Evolutionary conservation across 768 basidiomycete species (phyloP), one percentile per base, ranked within the genome.

Genomic region (Pluteus cervinus): DNA sequence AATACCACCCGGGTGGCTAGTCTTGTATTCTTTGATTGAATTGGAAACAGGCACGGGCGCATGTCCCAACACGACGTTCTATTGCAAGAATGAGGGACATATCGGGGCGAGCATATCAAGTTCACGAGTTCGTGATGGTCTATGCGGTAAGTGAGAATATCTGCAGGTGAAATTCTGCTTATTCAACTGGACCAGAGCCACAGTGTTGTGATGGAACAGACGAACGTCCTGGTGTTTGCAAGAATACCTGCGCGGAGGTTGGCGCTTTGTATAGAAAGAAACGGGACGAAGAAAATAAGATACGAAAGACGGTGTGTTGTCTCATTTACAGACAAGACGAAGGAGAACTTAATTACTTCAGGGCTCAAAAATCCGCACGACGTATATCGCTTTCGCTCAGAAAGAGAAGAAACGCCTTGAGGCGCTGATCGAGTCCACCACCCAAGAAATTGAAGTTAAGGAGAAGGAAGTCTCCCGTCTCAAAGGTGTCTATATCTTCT

Each of bases 171-270:
- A n/a, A n/a, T n/a, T n/a, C n/a, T n/a, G n/a, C n/a, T n/a, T n/a
- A n/a, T n/a, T n/a, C n/a, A n/a, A n/a, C n/a, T n/a, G n/a, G 3
- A 14, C 4, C 47, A 96, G 94, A 99, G 56, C 71, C 75, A 1
- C 77, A 89, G 54, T 99, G 94, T 51, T 99, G 94, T 52, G 94
- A 99, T 49, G 94, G 94, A 9, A 90, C 91, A 0, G 94, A 99
- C 59, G 96, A 99, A 62, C 72, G 67, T 17, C 59, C 75, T 7
- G 90, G 90, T 12, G 68, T 83, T 11, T 99, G 96, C 57, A 60
- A 71, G 24, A 80, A 96, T 56, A 63, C 61, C 3, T 99, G 96
- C 56, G 68, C 70, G 32, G 77, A 83, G 52, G 69, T 86, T 29
- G 91, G 92, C 1, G 74, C 76, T 41, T 75, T 51, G 22, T 76